Evolutionary conservation across 2,329 filamentous ascomycete genomes (phyloP), one percentile per base, ranked within the genome.

Genomic region (Nigrospora sphaerica): DNA sequence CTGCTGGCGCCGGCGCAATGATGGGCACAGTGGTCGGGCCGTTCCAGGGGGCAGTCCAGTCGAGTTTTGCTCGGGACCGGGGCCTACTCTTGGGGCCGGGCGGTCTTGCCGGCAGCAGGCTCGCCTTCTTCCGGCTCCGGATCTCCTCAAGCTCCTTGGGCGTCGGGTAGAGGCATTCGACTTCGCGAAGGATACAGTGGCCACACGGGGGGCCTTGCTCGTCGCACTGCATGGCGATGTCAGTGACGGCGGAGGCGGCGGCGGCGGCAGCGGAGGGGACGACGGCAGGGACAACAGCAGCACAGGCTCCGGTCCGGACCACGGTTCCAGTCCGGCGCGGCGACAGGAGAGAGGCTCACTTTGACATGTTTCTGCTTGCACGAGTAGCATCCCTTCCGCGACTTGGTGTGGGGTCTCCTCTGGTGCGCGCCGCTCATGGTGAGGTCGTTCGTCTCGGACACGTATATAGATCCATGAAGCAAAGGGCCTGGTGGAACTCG

Each of bases 351-450:
- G 23, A 10, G 23, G 40, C 40, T 23, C 34, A 42, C 40, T 33
- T 42, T 42, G 6, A 42, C 40, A n/a, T 42, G 40, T 11, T 42
- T 42, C 32, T 42, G 40, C 11, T 42, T 42, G 32, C 40, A 42
- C 18, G 40, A 42, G 11, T 23, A 34, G 40, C 40, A 42, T 34
- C 40, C 40, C 13, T 34, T 42, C 11, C 40, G 40, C 17, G 40
- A 42, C 40, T 42, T 42, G 16, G 32, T 17, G 7, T 42, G 40
- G 12, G 17, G 14, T 42, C 40, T 32, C 23, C 23, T 6, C 23
- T 28, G 23, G 23, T 28, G 23, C 23, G 7, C 6, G 23, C 23
- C 7, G 23, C 23, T 28, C 23, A 28, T 28, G 23, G 23, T 28
- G 23, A 28, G 23, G 23, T 28, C 7, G 23, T 28, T 28, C 5